These are phyloP conservation scores for Exophiala oligosperma DNA, from an alignment of 2,329 filamentous ascomycete genomes.

Conservation along the genomic window DNA sequence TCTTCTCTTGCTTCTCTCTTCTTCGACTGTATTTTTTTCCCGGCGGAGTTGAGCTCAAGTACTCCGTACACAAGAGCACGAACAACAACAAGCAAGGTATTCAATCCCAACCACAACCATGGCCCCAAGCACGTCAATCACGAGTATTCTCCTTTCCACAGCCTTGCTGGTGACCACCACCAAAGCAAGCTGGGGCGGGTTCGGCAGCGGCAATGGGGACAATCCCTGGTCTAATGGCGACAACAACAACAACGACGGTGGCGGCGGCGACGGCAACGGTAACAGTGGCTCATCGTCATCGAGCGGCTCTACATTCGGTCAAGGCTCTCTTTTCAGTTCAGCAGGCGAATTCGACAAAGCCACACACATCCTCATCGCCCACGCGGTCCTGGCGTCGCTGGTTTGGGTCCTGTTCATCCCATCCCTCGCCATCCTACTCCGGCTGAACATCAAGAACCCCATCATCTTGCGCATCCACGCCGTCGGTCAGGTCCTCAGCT, in stretches of 20 bases:
- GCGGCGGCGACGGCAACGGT: constrained; percentile 8
- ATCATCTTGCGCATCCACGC: constrained; percentile 31
- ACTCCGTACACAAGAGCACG: neutral
- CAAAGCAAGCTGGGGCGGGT: constrained; percentile 13
- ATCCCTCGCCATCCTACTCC: constrained; percentile 29
- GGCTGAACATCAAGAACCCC: constrained; percentile 26
- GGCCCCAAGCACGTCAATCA: neutral
- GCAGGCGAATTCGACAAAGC: constrained; percentile 14
- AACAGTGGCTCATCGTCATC: constrained; percentile 5
- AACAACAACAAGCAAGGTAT: neutral
- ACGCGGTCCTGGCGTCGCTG: constrained; percentile 32
- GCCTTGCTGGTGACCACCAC: constrained; percentile 5
- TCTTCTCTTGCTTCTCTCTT: neutral
- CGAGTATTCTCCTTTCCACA: constrained; percentile 4
- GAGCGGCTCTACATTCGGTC: neutral
- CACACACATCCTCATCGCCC: constrained; percentile 26
- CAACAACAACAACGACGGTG: neutral
- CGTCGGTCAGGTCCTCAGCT: constrained; percentile 31
- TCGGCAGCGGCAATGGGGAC: constrained; percentile 6
- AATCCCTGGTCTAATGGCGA: constrained; percentile 1
- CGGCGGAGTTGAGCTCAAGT: neutral
- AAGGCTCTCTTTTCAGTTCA: constrained; percentile 11
- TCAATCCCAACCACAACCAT: neutral
- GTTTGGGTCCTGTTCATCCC: constrained; percentile 34
- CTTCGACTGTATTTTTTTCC: neutral